phyloP scores from a whole-genome alignment of 345 rosid genomes.

The Dimocarpus longan region DNA sequence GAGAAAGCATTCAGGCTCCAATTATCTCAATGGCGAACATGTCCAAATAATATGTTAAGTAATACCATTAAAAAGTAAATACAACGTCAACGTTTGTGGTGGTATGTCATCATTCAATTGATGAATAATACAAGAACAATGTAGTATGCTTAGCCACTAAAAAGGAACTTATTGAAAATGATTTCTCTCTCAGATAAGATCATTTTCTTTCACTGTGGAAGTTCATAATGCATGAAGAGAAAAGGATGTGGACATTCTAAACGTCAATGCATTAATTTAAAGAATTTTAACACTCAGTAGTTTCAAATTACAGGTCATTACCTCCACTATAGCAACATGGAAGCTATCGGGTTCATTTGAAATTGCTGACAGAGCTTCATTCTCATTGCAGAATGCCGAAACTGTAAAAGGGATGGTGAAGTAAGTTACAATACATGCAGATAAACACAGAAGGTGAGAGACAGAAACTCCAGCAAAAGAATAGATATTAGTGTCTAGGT shows the following conservation, averaged over 20 bases:
- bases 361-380: slow-evolving; percentile 72
- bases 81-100: neutral
- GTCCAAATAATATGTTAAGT: neutral
- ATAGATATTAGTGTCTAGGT: slow-evolving; percentile 20
- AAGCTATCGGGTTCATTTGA: slow-evolving; percentile 62
- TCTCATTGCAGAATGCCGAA: slow-evolving; percentile 66
- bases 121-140: slow-evolving; percentile 1
- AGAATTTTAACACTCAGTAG: neutral
- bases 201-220: slow-evolving; percentile 1
- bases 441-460: neutral
- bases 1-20: neutral
- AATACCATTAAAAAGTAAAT: neutral
- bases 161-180: neutral
- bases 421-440: neutral
- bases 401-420: slow-evolving; percentile 48
- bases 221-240: neutral
- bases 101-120: neutral
- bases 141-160: neutral
- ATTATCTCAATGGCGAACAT: neutral
- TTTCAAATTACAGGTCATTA: slow-evolving; percentile 23
- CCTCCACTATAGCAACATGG: slow-evolving; percentile 92
- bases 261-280: neutral
- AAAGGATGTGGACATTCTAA: slow-evolving; percentile 5
- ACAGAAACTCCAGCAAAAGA: neutral
- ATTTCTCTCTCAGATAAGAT: neutral